These are phyloP conservation scores for Tulasnella sp. DNA, from an alignment of 768 basidiomycete genomes.

Conservation along the genomic window DNA sequence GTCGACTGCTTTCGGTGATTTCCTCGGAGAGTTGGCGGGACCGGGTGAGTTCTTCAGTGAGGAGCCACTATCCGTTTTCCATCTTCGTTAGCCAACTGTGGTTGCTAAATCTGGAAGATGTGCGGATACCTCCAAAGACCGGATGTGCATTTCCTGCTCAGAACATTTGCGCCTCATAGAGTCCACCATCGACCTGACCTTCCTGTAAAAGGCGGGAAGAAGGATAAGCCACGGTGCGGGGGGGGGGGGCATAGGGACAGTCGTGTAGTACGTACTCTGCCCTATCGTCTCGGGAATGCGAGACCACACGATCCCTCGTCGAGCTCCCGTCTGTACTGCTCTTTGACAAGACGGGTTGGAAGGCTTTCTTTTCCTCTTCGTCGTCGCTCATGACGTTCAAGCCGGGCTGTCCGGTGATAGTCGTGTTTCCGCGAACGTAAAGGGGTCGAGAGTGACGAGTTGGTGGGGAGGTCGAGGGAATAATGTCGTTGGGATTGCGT, in stretches of 20 bases:
- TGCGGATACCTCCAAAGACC: not conserved
- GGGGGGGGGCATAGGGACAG: not conserved
- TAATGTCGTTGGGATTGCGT: not conserved
- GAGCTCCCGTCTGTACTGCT: slow-evolving; percentile 7
- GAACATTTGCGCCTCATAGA: not conserved
- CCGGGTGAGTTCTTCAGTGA: not conserved
- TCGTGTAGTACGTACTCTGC: slow-evolving; percentile 4
- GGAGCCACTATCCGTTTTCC: slow-evolving; percentile 1
- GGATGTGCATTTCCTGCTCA: slow-evolving; percentile 1
- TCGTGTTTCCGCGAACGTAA: not conserved
- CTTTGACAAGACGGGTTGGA: slow-evolving; percentile 2
- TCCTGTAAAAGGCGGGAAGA: not conserved
- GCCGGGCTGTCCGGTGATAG: not conserved
- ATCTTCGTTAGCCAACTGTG: not conserved
- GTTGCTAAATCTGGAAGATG: not conserved
- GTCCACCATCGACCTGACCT: slow-evolving; percentile 1
- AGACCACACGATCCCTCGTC: not conserved
- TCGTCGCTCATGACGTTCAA: slow-evolving; percentile 18
- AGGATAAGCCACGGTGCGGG: not conserved
- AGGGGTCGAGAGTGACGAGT: not conserved
- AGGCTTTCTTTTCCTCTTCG: slow-evolving; percentile 4
- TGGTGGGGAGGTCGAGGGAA: not conserved
- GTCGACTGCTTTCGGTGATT: not conserved
- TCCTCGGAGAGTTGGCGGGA: slow-evolving; percentile 10
- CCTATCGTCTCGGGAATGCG: not conserved